Evolutionary conservation across 495 filamentous ascomycete genomes (phyloP).

Genomic region (Amorphotheca resinae): DNA sequence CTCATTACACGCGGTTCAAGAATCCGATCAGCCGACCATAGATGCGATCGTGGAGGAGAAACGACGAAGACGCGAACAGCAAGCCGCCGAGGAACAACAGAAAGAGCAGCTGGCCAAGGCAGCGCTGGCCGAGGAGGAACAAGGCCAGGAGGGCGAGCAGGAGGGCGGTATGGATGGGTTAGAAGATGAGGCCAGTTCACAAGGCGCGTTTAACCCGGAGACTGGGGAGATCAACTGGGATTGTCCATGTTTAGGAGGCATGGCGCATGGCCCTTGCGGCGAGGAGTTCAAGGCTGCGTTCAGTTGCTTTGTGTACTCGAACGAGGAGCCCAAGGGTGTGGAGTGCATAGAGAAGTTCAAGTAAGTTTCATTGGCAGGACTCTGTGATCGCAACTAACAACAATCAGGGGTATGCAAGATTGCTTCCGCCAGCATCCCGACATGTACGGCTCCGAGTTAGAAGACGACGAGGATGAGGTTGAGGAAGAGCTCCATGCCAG

Average conservation of each 20-base stretch:
- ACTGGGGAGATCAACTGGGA: slow-evolving; percentile 99
- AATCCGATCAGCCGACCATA: slow-evolving; percentile 33
- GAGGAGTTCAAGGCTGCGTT: slow-evolving; percentile 90
- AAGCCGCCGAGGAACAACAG: slow-evolving; percentile 19
- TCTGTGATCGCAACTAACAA: slow-evolving; percentile 17
- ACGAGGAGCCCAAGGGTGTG: slow-evolving; percentile 94
- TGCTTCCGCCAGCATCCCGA: slow-evolving; percentile 91
- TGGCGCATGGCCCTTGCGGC: slow-evolving; percentile 94
- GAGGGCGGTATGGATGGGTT: slow-evolving; percentile 39
- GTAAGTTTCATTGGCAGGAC: slow-evolving; percentile 35
- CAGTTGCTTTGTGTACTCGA: slow-evolving; percentile 92
- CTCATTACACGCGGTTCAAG: slow-evolving; percentile 17
- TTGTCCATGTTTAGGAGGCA: slow-evolving; percentile 92
- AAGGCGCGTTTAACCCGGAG: slow-evolving; percentile 95
- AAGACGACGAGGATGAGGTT: slow-evolving; percentile 59
- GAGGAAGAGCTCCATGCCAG: slow-evolving; percentile 24
- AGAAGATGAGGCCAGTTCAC: slow-evolving; percentile 66
- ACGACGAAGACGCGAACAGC: slow-evolving; percentile 26
- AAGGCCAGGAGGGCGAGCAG: slow-evolving; percentile 10
- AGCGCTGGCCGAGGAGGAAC: slow-evolving; percentile 11
- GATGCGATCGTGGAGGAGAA: slow-evolving; percentile 40
- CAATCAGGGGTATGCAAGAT: slow-evolving; percentile 75
- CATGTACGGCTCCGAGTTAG: slow-evolving; percentile 79
- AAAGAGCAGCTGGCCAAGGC: slow-evolving; percentile 11
- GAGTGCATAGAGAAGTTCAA: slow-evolving; percentile 98